Conservation (phyloP, 1,139 yeast genomes). For the Geotrichum candidum region DNA sequence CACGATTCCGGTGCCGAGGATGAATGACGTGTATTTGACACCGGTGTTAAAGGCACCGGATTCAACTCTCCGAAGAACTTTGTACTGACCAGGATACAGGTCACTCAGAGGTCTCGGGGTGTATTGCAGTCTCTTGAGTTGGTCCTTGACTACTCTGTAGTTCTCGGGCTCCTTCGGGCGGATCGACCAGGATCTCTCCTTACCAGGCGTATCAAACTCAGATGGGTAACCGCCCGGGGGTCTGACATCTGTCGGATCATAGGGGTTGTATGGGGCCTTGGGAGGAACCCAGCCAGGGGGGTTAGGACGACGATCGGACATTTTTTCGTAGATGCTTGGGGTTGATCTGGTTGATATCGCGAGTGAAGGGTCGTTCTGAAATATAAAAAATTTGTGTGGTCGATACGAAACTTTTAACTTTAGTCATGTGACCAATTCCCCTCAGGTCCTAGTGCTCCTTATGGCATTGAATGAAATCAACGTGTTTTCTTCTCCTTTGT, state of each 20-base stretch:
- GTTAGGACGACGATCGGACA: constrained; percentile 54
- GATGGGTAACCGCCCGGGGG: constrained; percentile 86
- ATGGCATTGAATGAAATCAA: background rate
- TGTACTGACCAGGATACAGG: constrained; percentile 72
- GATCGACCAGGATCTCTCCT: constrained; percentile 45
- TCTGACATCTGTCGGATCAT: constrained; percentile 67
- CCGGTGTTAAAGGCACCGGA: constrained; percentile 50
- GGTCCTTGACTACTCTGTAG: constrained; percentile 62
- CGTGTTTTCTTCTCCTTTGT: background rate
- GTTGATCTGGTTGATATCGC: background rate
- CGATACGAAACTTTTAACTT: background rate
- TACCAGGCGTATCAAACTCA: constrained; percentile 45
- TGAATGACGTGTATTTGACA: constrained; percentile 27
- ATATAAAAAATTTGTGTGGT: background rate
- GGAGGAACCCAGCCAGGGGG: constrained; percentile 83
- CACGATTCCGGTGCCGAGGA: constrained; percentile 24
- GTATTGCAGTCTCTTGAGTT: constrained; percentile 66
- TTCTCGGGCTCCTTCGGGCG: constrained; percentile 65
- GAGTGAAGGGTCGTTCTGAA: background rate
- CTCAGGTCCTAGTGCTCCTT: background rate
- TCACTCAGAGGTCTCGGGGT: constrained; percentile 75
- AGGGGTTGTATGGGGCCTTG: constrained; percentile 78
- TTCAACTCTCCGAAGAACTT: constrained; percentile 58
- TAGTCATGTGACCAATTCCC: background rate
- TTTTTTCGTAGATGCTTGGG: constrained; percentile 1